Conservation (phyloP, 2,329 filamentous ascomycete species). For the Fusarium verticillioides region DNA sequence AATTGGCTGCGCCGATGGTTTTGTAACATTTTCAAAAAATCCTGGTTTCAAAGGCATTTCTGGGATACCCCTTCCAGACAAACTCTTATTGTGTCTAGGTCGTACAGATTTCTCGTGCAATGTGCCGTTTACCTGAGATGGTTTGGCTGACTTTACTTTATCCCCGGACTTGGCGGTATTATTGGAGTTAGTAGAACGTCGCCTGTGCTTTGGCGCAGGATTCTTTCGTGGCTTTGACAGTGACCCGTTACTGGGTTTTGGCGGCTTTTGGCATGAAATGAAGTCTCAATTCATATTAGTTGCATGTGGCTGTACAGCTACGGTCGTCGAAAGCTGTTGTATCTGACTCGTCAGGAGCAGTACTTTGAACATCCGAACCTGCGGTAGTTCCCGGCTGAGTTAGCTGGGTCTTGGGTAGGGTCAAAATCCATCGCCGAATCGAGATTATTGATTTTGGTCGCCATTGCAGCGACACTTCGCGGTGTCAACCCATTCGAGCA, state of each 20-base stretch:
- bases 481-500: constrained; percentile 78
- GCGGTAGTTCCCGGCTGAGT: neutral
- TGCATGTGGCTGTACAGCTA: neutral
- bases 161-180: constrained; percentile 44
- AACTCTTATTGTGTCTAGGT: constrained; percentile 43
- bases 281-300: constrained; percentile 2
- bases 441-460: constrained; percentile 47
- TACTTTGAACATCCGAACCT: neutral
- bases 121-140: constrained; percentile 46
- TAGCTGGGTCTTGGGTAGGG: neutral
- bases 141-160: constrained; percentile 45
- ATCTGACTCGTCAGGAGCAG: neutral
- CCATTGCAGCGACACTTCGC: constrained; percentile 62
- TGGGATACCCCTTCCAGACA: constrained; percentile 47
- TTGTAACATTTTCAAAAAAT: constrained; percentile 54
- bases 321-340: neutral
- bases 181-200: constrained; percentile 48
- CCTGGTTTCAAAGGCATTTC: constrained; percentile 51
- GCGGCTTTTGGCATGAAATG: neutral
- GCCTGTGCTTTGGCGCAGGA: constrained; percentile 45
- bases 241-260: constrained; percentile 21
- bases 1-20: constrained; percentile 32
- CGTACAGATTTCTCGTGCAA: constrained; percentile 51
- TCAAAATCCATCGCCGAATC: constrained; percentile 4
- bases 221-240: constrained; percentile 18